Evolutionary conservation across 305 asterid species (phyloP).

Genomic region (Fraxinus nigra): DNA sequence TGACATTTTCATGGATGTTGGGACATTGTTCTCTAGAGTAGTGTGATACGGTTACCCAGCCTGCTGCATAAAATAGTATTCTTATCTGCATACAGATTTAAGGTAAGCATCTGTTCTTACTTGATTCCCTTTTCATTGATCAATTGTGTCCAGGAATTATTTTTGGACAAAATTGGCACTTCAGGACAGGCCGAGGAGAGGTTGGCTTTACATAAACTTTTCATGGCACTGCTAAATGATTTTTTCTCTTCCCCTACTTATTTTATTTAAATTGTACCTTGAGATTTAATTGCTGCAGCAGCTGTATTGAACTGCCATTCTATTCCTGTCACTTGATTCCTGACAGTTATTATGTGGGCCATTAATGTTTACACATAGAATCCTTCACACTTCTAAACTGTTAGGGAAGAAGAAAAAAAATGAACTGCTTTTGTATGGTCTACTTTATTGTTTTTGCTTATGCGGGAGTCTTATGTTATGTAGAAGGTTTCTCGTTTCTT

Average conservation of each 20-base stretch:
- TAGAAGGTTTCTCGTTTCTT: neutral
- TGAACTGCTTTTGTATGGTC: neutral
- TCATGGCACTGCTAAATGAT: neutral
- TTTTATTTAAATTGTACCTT: constrained; percentile 1
- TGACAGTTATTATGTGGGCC: neutral
- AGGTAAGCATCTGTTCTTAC: neutral
- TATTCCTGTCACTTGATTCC: neutral
- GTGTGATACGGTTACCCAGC: neutral
- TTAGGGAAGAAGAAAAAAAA: neutral
- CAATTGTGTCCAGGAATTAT: constrained; percentile 56
- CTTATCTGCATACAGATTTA: neutral
- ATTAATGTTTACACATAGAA: neutral
- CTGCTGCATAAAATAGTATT: constrained; percentile 2
- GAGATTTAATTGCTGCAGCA: neutral
- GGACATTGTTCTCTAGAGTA: neutral
- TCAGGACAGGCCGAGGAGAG: constrained; percentile 51
- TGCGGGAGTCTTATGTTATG: neutral
- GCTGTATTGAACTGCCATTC: neutral
- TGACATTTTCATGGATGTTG: neutral
- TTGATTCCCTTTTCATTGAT: constrained; percentile 25
- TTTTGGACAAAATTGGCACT: constrained; percentile 53
- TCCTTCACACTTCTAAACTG: neutral
- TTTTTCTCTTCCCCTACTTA: constrained; percentile 13
- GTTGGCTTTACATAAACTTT: constrained; percentile 37
- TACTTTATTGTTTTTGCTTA: neutral